phyloP scores from a whole-genome alignment of 257 asterid genomes.

The Phtheirospermum japonicum region DNA sequence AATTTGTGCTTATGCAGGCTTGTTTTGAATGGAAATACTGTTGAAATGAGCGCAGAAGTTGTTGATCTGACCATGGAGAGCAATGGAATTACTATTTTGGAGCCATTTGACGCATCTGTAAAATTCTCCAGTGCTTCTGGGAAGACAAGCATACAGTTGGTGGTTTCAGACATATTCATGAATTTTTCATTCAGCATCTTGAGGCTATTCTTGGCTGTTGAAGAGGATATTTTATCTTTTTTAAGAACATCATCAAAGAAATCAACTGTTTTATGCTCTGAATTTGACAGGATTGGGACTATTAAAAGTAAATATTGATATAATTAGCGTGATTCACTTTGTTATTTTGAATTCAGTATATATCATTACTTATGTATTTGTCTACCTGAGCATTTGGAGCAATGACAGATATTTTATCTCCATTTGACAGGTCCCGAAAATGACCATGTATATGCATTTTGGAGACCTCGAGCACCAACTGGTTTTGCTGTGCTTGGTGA shows the following conservation, averaged over 20 bases:
- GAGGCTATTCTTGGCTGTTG: constrained; percentile 84
- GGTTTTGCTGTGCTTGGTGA: constrained; percentile 94
- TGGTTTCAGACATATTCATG: constrained; percentile 83
- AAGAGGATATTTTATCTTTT: constrained; percentile 88
- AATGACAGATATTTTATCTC: constrained; percentile 23
- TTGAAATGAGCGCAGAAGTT: constrained; percentile 65
- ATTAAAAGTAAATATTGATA: constrained; percentile 51
- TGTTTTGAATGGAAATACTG: constrained; percentile 65
- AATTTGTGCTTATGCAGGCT: constrained; percentile 55
- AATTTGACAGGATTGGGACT: constrained; percentile 84
- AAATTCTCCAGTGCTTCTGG: constrained; percentile 65
- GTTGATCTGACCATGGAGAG: constrained; percentile 93
- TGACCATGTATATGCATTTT: constrained; percentile 67
- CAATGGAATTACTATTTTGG: constrained; percentile 90
- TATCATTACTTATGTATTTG: not conserved
- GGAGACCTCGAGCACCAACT: constrained; percentile 98
- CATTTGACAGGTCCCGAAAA: constrained; percentile 44
- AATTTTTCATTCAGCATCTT: constrained; percentile 90
- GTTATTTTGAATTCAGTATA: constrained; percentile 15
- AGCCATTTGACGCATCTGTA: constrained; percentile 84
- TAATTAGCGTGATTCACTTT: constrained; percentile 6
- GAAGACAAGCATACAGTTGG: constrained; percentile 66
- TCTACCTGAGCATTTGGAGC: not conserved
- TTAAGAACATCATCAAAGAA: constrained; percentile 82
- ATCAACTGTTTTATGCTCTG: constrained; percentile 78